These are phyloP conservation scores for Eutrema yunnanense DNA, from an alignment of 345 rosid genomes.

Conservation along the genomic window DNA sequence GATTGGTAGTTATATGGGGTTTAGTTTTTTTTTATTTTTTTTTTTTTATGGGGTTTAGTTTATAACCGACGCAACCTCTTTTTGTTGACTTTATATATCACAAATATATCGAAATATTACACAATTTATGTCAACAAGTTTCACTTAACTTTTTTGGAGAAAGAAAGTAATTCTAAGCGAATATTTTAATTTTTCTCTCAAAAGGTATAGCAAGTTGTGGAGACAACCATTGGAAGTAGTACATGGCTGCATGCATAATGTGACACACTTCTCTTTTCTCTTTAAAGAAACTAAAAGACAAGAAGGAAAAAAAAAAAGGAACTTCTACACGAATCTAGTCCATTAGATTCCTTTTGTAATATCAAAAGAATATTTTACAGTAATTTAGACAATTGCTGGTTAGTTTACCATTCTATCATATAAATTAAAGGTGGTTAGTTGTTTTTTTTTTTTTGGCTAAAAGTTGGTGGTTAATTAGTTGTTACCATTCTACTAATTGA, in stretches of 20 bases:
- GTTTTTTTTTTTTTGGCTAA: too few relatives aligned
- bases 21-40: too few relatives aligned
- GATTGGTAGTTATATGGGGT: background rate
- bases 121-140: background rate
- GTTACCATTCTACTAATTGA: background rate
- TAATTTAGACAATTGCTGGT: background rate
- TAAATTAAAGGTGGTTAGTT: too few relatives aligned
- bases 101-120: background rate
- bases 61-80: slow-evolving; percentile 1
- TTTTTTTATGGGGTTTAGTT: background rate
- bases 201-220: slow-evolving; percentile 18
- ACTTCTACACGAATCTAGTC: slow-evolving; percentile 12
- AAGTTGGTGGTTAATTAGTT: too few relatives aligned
- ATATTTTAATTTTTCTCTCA: background rate
- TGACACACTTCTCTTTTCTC: slow-evolving; percentile 21
- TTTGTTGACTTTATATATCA: background rate
- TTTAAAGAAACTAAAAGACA: background rate
- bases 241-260: slow-evolving; percentile 23
- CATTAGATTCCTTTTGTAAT: background rate
- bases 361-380: background rate
- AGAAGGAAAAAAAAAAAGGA: background rate
- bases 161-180: background rate
- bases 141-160: background rate
- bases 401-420: background rate
- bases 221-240: slow-evolving; percentile 15